Percentiles rank a stretch among this genome's conserved stretches.
Conservation (phyloP, 164 flowering plant genomes). For the Piper longum region DNA sequence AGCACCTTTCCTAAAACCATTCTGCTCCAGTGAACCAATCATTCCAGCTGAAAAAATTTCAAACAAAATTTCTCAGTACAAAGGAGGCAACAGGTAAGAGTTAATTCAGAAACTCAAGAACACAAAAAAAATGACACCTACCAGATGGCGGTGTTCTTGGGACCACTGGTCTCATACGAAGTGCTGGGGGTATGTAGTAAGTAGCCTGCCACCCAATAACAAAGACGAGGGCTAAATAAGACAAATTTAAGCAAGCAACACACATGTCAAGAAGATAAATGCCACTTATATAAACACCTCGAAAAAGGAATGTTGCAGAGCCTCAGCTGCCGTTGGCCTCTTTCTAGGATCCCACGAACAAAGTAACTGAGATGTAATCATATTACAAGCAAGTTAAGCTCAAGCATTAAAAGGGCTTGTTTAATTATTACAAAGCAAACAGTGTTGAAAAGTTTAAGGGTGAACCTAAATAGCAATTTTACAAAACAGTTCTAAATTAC, state of each 20-base stretch:
- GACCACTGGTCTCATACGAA: slow-evolving; percentile 41
- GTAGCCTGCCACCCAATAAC: slow-evolving; percentile 47
- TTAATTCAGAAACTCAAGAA: background rate
- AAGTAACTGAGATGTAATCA: slow-evolving; percentile 24
- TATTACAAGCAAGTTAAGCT: too few species aligned
- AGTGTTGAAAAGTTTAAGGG: background rate
- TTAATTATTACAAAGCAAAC: too few species aligned
- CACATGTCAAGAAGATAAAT: background rate
- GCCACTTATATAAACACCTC: slow-evolving; percentile 21
- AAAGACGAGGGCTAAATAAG: background rate
- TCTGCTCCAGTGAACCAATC: slow-evolving; percentile 7
- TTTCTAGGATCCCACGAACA: slow-evolving; percentile 52
- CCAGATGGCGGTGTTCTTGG: slow-evolving; percentile 85
- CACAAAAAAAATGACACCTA: slow-evolving; percentile 9
- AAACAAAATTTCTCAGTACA: background rate
- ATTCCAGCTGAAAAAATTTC: background rate
- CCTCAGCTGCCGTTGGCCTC: slow-evolving; percentile 56
- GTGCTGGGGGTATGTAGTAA: slow-evolving; percentile 84
- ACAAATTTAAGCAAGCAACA: background rate
- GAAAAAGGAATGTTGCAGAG: slow-evolving; percentile 60
- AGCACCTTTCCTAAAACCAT: slow-evolving; percentile 26
- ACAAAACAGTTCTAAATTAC: background rate
- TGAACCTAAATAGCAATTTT: background rate
- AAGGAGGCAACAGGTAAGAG: background rate
- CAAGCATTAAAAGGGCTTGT: background rate